A percentile compares a stretch with the other conserved stretches of the same genome.
Evolutionary conservation across 352 stramenopile genomes (phyloP).

Genomic region (Phytophthora europaea): DNA sequence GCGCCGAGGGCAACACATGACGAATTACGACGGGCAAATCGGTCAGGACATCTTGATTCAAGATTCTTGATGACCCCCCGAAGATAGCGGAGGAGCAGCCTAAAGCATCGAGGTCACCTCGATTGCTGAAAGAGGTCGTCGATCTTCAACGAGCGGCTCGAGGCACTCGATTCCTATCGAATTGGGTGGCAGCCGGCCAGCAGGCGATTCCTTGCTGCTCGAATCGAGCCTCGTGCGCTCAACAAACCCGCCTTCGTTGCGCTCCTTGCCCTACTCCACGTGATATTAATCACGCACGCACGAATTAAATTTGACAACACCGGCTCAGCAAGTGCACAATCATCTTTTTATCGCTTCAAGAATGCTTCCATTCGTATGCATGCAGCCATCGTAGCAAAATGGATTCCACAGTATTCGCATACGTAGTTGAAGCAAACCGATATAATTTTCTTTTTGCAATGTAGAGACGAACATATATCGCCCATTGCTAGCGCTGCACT

Average conservation of each 20-base stretch:
- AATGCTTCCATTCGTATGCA: too few species aligned
- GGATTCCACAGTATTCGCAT: too few species aligned
- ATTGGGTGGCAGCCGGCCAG: not conserved
- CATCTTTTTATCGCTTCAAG: too few species aligned
- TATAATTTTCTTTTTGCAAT: too few species aligned
- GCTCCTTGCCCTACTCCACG: too few species aligned
- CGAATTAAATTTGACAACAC: too few species aligned
- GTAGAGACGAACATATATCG: constrained; percentile 1
- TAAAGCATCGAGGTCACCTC: not conserved
- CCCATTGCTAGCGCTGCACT: not conserved
- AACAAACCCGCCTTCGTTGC: not conserved
- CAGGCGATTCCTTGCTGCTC: not conserved
- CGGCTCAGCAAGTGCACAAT: too few species aligned
- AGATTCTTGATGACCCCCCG: not conserved
- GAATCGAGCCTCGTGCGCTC: not conserved
- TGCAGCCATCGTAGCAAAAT: too few species aligned
- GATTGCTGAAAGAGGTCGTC: too few species aligned
- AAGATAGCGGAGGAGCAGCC: not conserved
- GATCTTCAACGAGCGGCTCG: not conserved
- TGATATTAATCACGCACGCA: too few species aligned
- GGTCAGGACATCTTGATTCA: not conserved
- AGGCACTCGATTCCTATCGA: not conserved
- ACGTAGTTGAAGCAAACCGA: too few species aligned
- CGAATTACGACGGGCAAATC: not conserved
- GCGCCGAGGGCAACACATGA: not conserved